These are phyloP conservation scores for Aspergillus tanneri DNA, from an alignment of 2,329 filamentous ascomycete genomes.

Conservation along the genomic window DNA sequence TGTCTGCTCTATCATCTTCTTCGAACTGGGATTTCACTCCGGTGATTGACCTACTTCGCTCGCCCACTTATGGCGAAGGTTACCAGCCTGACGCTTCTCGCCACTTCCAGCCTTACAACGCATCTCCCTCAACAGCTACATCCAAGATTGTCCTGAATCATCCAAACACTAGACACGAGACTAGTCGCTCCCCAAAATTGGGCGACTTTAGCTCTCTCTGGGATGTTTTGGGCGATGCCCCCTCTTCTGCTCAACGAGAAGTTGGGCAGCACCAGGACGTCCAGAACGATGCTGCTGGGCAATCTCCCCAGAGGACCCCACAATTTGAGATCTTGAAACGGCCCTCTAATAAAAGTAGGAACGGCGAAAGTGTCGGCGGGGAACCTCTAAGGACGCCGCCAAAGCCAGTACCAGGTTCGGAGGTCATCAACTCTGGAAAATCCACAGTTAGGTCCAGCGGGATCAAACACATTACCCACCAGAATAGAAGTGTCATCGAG, in stretches of 20 bases:
- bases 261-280: constrained; percentile 1
- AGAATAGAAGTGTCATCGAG: constrained; percentile 11
- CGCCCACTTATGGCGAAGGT: constrained; percentile 25
- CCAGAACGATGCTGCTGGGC: constrained; percentile 1
- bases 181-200: constrained; percentile 27
- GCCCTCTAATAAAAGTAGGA: constrained; percentile 1
- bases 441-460: constrained; percentile 5
- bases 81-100: constrained; percentile 11
- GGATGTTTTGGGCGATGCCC: constrained; percentile 35
- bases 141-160: constrained; percentile 9
- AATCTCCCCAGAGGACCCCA: constrained; percentile 5
- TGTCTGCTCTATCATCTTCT: constrained; percentile 26
- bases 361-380: not conserved
- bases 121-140: constrained; percentile 7
- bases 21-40: constrained; percentile 48
- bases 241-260: constrained; percentile 11
- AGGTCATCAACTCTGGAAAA: constrained; percentile 4
- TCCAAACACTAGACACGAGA: constrained; percentile 1
- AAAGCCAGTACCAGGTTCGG: constrained; percentile 8
- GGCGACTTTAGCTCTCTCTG: constrained; percentile 48
- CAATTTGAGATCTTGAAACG: constrained; percentile 24
- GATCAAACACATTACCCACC: constrained; percentile 6
- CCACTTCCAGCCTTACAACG: constrained; percentile 13
- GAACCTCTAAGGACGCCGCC: constrained; percentile 2
- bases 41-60: constrained; percentile 46